Percentiles rank a stretch among this genome's conserved stretches.
Conservation (phyloP, 345 rosid genomes). For the Populus ilicifolia region DNA sequence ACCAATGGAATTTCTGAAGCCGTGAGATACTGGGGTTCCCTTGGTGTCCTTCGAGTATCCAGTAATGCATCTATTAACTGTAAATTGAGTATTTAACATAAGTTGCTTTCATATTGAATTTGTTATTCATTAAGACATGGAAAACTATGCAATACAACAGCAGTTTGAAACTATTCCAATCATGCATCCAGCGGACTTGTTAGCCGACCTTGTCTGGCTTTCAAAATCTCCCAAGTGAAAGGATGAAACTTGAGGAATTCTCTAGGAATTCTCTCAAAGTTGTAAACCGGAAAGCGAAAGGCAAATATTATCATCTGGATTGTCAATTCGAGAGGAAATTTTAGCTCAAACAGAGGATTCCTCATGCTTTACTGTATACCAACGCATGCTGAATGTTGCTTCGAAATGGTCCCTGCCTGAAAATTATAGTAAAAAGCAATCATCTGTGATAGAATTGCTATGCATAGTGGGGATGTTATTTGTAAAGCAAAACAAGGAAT, state of each 20-base stretch:
- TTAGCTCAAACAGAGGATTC: constrained; percentile 10
- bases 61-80: constrained; percentile 72
- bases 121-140: neutral
- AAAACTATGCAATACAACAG: neutral
- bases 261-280: neutral
- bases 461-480: neutral
- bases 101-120: neutral
- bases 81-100: constrained; percentile 4
- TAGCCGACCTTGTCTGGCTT: neutral
- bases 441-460: neutral
- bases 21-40: constrained; percentile 80
- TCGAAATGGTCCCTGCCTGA: constrained; percentile 13
- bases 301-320: neutral
- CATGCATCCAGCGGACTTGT: neutral
- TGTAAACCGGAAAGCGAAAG: neutral
- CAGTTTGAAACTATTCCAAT: neutral
- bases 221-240: neutral
- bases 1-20: constrained; percentile 83
- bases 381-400: constrained; percentile 2
- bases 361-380: constrained; percentile 1
- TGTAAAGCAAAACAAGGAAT: neutral
- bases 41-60: constrained; percentile 53
- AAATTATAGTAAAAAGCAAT: constrained; percentile 5
- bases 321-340: neutral
- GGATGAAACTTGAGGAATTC: neutral